Evolutionary conservation across 164 flowering plant genomes (phyloP).

Genomic region (Umbellularia californica): DNA sequence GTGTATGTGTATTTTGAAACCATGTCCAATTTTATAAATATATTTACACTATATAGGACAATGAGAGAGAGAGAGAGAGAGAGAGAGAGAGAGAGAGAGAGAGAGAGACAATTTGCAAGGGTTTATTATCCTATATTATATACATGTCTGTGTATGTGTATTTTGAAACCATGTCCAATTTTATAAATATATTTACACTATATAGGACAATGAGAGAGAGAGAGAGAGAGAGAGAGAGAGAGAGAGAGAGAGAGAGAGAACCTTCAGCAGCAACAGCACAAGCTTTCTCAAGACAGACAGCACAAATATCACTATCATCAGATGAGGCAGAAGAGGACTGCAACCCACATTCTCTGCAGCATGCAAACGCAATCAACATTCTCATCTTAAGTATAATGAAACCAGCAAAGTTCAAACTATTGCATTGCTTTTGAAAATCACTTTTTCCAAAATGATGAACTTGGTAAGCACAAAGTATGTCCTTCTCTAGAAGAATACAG

Average conservation of each 20-base stretch:
- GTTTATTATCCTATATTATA: no score
- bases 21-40: no score
- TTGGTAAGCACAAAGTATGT: neutral
- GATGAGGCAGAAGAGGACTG: conserved; percentile 44
- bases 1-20: no score
- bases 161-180: no score
- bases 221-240: neutral
- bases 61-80: neutral
- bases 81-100: neutral
- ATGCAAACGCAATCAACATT: neutral
- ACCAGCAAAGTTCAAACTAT: neutral
- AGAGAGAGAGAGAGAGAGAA: conserved; percentile 20
- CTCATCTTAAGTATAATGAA: neutral
- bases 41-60: neutral
- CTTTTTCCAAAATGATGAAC: neutral
- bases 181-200: no score
- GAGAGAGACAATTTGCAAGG: neutral
- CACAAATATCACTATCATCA: conserved; percentile 83
- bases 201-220: neutral
- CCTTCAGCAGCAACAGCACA: conserved; percentile 97
- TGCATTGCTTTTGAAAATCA: neutral
- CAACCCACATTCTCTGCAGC: conserved; percentile 77
- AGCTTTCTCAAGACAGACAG: conserved; percentile 90
- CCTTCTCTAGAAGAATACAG: neutral
- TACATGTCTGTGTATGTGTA: no score